Evolutionary conservation across 495 filamentous ascomycete genomes (phyloP).

Genomic region (Penicillium coprophilum): DNA sequence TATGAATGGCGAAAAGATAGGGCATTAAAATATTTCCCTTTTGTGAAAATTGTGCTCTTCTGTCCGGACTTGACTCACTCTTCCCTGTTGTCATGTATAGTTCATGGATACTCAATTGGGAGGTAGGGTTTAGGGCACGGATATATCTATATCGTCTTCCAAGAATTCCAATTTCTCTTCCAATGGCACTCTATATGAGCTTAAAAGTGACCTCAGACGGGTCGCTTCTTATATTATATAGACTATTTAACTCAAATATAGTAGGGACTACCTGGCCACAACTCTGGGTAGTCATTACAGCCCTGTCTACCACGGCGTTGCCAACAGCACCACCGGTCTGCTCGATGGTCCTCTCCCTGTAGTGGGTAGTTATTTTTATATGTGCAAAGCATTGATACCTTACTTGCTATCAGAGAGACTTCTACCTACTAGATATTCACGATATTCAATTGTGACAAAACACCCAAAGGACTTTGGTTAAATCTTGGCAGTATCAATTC

Average conservation of each 20-base stretch:
- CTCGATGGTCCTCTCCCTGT: neutral
- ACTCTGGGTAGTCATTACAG: neutral
- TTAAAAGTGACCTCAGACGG: neutral
- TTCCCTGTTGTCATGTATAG: neutral
- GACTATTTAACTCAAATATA: neutral
- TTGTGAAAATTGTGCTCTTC: neutral
- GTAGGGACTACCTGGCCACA: neutral
- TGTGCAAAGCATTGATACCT: neutral
- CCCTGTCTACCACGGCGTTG: too few species aligned
- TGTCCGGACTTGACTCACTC: neutral
- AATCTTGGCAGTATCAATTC: too few species aligned
- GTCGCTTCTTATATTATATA: too few species aligned
- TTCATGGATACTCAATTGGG: conserved; percentile 12
- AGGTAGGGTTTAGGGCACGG: conserved; percentile 47
- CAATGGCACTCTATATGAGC: neutral
- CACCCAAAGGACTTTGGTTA: too few species aligned
- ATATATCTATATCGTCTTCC: neutral
- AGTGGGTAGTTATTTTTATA: neutral
- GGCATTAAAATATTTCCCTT: neutral
- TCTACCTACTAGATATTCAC: too few species aligned
- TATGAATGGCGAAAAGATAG: neutral
- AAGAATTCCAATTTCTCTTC: neutral
- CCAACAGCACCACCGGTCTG: neutral
- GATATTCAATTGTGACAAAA: too few species aligned
- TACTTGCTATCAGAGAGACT: neutral